Evolutionary conservation across 306 rosid species (phyloP).

Genomic region (Lotus japonicus): DNA sequence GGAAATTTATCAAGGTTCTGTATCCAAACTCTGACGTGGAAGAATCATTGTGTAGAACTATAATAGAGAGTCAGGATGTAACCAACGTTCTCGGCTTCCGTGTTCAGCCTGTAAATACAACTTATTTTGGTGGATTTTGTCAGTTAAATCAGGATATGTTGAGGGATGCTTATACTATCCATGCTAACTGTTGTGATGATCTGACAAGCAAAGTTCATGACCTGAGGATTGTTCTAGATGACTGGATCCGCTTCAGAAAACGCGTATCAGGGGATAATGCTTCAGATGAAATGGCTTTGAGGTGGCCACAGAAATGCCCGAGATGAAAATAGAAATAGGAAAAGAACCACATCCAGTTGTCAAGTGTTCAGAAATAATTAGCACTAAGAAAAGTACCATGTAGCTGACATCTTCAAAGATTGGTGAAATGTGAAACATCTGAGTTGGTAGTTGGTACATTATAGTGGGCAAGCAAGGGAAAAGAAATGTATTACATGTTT

Average conservation of each 20-base stretch:
- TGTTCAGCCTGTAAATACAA: background rate
- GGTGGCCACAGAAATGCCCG: conserved; percentile 41
- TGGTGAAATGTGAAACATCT: background rate
- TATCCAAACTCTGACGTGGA: conserved; percentile 15
- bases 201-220: conserved; percentile 47
- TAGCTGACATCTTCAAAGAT: background rate
- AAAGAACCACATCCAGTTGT: background rate
- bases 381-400: background rate
- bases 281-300: conserved; percentile 2
- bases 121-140: conserved; percentile 45
- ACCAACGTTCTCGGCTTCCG: background rate
- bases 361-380: background rate
- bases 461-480: background rate
- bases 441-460: background rate
- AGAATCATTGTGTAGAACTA: conserved; percentile 31
- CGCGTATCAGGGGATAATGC: conserved; percentile 1
- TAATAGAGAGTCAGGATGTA: background rate
- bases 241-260: conserved; percentile 36
- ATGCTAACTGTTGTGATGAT: conserved; percentile 47
- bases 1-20: conserved; percentile 26
- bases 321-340: conserved; percentile 3
- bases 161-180: conserved; percentile 30
- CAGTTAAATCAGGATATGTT: conserved; percentile 17
- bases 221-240: conserved; percentile 46
- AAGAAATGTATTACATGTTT: background rate